A percentile compares a stretch with the other conserved stretches of the same genome.
These are phyloP conservation scores for Blastobotrys proliferans DNA, from an alignment of 1,139 yeast genomes.

Conservation along the genomic window DNA sequence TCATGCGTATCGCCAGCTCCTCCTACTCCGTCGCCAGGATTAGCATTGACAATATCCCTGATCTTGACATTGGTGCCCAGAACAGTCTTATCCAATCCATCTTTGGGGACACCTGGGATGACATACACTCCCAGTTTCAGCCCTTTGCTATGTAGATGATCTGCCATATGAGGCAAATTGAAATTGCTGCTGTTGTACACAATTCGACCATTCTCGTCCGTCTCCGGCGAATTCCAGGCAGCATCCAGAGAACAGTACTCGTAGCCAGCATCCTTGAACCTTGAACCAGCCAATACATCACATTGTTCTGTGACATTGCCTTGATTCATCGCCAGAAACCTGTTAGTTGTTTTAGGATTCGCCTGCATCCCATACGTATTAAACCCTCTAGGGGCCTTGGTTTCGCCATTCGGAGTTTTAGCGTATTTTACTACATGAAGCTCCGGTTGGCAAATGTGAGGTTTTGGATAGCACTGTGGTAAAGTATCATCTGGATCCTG, in stretches of 20 bases:
- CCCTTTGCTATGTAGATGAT: conserved; percentile 10
- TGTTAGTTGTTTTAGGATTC: conserved; percentile 9
- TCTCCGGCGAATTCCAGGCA: conserved; percentile 12
- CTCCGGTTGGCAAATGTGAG: not conserved
- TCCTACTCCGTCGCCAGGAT: conserved; percentile 13
- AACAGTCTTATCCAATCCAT: conserved; percentile 9
- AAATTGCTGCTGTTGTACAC: conserved; percentile 8
- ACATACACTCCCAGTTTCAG: conserved; percentile 15
- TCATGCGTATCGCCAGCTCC: too few relatives aligned
- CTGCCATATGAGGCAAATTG: conserved; percentile 13
- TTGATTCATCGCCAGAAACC: conserved; percentile 11
- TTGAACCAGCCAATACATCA: conserved; percentile 9
- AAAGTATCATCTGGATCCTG: conserved; percentile 1
- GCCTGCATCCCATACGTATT: conserved; percentile 16
- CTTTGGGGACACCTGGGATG: conserved; percentile 15
- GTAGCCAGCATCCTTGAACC: conserved; percentile 10
- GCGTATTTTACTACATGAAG: conserved; percentile 11
- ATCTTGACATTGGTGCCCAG: conserved; percentile 12
- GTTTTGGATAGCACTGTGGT: not conserved
- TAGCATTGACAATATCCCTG: conserved; percentile 12
- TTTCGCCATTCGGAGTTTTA: conserved; percentile 11
- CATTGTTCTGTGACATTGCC: conserved; percentile 11
- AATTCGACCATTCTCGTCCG: conserved; percentile 13
- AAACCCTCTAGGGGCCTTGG: conserved; percentile 12
- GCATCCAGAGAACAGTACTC: conserved; percentile 14